A percentile compares a stretch with the other conserved stretches of the same genome.
Evolutionary conservation across 2,329 filamentous ascomycete genomes (phyloP).

Genomic region (Nigrospora sphaerica): DNA sequence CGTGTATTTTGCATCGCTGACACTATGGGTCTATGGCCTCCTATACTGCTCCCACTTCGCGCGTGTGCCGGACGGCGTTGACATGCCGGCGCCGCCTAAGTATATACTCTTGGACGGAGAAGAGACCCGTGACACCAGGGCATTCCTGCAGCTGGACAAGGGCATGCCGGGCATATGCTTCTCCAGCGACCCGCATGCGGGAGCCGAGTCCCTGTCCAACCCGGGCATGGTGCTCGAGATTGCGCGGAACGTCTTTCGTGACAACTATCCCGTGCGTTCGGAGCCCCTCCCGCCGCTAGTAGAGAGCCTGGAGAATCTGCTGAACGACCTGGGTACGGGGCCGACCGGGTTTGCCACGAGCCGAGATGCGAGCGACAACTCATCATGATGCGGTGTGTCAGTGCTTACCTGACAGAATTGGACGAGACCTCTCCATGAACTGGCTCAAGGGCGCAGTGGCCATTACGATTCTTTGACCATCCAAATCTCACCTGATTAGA

Average conservation of each 20-base stretch:
- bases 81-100: slow-evolving; percentile 2
- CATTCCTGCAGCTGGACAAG: slow-evolving; percentile 15
- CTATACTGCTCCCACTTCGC: slow-evolving; percentile 6
- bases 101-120: slow-evolving; percentile 15
- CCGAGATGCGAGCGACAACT: slow-evolving; percentile 10
- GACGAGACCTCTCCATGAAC: too few species aligned
- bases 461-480: too few species aligned
- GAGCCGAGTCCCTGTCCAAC: slow-evolving; percentile 13
- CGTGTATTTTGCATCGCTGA: slow-evolving; percentile 18
- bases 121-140: slow-evolving; percentile 14
- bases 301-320: slow-evolving; percentile 15
- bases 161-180: slow-evolving; percentile 11
- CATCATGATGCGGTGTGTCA: not conserved
- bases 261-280: slow-evolving; percentile 16
- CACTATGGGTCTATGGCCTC: slow-evolving; percentile 18
- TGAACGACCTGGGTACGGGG: slow-evolving; percentile 16
- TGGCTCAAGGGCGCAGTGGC: too few species aligned
- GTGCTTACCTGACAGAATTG: too few species aligned
- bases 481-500: too few species aligned
- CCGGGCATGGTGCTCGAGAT: slow-evolving; percentile 13
- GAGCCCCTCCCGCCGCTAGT: slow-evolving; percentile 23
- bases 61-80: not conserved
- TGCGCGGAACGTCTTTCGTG: slow-evolving; percentile 13
- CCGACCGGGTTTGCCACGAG: slow-evolving; percentile 6
- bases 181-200: slow-evolving; percentile 2